A percentile compares a stretch with the other conserved stretches of the same genome.
Conservation (phyloP, 1,284 basidiomycete species). For the Mixia osmundae region DNA sequence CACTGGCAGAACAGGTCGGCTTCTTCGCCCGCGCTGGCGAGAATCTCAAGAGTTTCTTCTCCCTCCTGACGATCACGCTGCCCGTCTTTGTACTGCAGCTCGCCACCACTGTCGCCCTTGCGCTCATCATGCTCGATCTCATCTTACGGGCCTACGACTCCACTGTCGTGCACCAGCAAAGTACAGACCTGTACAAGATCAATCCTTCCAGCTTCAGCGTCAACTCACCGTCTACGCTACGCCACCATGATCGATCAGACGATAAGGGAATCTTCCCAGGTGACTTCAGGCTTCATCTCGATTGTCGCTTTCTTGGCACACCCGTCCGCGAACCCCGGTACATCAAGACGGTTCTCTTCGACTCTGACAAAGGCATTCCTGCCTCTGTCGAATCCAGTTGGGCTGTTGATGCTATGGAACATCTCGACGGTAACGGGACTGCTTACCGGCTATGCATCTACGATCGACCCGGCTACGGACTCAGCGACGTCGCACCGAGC, state of each 20-base stretch:
- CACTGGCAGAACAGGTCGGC: neutral
- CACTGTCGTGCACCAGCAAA: too few species aligned
- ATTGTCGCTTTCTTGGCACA: too few species aligned
- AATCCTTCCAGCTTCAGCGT: too few species aligned
- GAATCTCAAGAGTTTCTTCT: neutral
- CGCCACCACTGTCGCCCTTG: neutral
- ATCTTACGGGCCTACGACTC: slow-evolving; percentile 1
- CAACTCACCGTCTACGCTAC: too few species aligned
- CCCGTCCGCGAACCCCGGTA: too few species aligned
- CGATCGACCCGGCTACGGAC: slow-evolving; percentile 2
- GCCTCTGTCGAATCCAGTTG: neutral
- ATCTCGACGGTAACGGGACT: neutral
- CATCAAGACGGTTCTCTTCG: too few species aligned
- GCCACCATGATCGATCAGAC: too few species aligned
- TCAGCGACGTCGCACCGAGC: neutral
- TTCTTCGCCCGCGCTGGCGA: neutral
- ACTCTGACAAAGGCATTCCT: too few species aligned
- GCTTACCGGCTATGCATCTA: neutral
- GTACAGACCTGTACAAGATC: too few species aligned
- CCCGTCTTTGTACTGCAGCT: slow-evolving; percentile 1
- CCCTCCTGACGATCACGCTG: slow-evolving; percentile 1
- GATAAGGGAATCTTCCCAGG: too few species aligned
- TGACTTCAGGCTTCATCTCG: too few species aligned
- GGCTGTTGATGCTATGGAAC: neutral
- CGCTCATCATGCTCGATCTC: neutral